Evolutionary conservation across 2,329 filamentous ascomycete genomes (phyloP).

Genomic region (Colletotrichum trifolii): DNA sequence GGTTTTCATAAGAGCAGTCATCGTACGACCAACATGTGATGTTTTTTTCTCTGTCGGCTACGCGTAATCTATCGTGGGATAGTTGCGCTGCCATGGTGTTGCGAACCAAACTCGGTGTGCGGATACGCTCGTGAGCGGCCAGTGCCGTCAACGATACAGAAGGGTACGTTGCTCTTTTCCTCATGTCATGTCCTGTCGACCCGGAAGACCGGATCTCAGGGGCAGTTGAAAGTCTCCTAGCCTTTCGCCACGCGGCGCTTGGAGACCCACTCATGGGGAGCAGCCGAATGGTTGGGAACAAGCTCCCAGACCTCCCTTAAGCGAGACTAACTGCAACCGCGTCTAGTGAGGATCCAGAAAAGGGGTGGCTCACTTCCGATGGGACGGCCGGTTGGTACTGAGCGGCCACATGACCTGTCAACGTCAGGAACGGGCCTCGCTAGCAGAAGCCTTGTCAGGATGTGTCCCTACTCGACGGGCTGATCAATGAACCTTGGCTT

Average conservation of each 20-base stretch:
- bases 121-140: neutral
- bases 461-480: slow-evolving; percentile 29
- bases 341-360: slow-evolving; percentile 23
- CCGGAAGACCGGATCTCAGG: slow-evolving; percentile 37
- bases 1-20: no score
- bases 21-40: no score
- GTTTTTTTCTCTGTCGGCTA: no score
- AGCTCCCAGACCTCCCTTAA: slow-evolving; percentile 22
- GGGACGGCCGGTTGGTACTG: slow-evolving; percentile 34
- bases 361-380: slow-evolving; percentile 36
- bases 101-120: no score
- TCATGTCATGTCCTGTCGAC: slow-evolving; percentile 32
- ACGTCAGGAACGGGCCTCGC: slow-evolving; percentile 34
- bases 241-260: slow-evolving; percentile 34
- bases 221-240: slow-evolving; percentile 35
- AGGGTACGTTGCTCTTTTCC: slow-evolving; percentile 10
- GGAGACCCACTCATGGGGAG: slow-evolving; percentile 37
- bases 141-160: slow-evolving; percentile 28
- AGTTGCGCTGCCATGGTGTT: neutral
- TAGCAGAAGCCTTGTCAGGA: slow-evolving; percentile 21
- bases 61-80: neutral
- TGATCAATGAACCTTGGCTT: slow-evolving; percentile 34
- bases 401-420: slow-evolving; percentile 37
- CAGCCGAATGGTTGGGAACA: slow-evolving; percentile 39
- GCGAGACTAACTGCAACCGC: slow-evolving; percentile 28